Conservation (phyloP, 305 asterid genomes). For the Euphrasia arctica region DNA sequence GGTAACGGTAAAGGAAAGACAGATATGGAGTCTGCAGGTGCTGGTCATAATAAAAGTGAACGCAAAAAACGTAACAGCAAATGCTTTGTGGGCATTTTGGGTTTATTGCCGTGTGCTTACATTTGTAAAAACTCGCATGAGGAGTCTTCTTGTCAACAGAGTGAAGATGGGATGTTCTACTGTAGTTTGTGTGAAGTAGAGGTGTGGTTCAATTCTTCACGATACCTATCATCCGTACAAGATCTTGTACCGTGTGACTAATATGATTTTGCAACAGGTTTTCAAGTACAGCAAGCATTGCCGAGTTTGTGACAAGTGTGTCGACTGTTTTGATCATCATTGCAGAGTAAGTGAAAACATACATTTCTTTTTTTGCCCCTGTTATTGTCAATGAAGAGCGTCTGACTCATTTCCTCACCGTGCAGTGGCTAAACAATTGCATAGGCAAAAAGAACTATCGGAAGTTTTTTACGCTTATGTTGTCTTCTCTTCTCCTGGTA, state of each 20-base stretch:
- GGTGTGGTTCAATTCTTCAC: constrained; percentile 29
- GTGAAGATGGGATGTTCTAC: constrained; percentile 98
- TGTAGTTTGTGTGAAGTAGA: constrained; percentile 98
- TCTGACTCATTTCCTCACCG: constrained; percentile 26
- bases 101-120: constrained; percentile 66
- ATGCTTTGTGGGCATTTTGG: constrained; percentile 39
- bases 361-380: not conserved
- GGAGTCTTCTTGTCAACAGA: constrained; percentile 59
- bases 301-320: constrained; percentile 98
- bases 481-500: constrained; percentile 96
- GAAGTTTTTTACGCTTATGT: constrained; percentile 92
- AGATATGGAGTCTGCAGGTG: constrained; percentile 38
- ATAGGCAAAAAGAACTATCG: constrained; percentile 91
- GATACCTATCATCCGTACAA: not conserved
- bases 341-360: constrained; percentile 69
- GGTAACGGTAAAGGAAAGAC: constrained; percentile 27
- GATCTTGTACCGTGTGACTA: not conserved
- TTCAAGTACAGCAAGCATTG: constrained; percentile 98
- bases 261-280: constrained; percentile 47
- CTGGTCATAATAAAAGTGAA: constrained; percentile 29
- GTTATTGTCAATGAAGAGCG: constrained; percentile 7
- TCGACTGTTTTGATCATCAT: constrained; percentile 93
- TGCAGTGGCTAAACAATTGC: constrained; percentile 99
- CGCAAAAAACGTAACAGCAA: constrained; percentile 31
- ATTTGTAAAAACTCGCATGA: constrained; percentile 43